Evolutionary conservation across 768 basidiomycete species (phyloP).

Genomic region (Mycena filopes): DNA sequence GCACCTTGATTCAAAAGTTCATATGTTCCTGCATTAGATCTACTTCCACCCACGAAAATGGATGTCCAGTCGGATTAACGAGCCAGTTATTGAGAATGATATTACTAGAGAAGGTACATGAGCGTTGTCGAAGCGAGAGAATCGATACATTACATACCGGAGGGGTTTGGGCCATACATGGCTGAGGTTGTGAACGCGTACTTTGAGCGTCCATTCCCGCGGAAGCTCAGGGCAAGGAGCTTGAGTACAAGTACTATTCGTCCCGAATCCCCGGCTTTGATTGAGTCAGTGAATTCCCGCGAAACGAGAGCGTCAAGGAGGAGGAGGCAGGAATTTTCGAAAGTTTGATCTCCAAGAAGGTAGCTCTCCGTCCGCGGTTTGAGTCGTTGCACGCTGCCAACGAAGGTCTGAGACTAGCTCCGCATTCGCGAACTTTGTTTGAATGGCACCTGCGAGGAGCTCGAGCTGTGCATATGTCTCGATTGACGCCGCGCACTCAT

Average conservation of each 20-base stretch:
- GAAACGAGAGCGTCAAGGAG: conserved; percentile 28
- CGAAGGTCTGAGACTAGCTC: not conserved
- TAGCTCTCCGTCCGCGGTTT: conserved; percentile 6
- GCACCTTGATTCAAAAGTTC: conserved; percentile 48
- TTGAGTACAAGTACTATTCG: conserved; percentile 43
- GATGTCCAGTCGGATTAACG: conserved; percentile 43
- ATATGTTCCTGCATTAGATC: conserved; percentile 48
- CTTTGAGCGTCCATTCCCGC: conserved; percentile 45
- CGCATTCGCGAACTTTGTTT: conserved; percentile 1
- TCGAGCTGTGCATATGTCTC: conserved; percentile 6
- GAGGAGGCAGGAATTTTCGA: conserved; percentile 28
- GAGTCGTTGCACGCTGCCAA: conserved; percentile 4
- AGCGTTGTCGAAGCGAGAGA: not conserved
- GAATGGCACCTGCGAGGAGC: not conserved
- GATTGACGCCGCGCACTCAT: conserved; percentile 30
- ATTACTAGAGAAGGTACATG: conserved; percentile 23
- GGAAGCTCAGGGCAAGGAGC: conserved; percentile 40
- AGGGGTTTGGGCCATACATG: conserved; percentile 38
- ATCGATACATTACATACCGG: conserved; percentile 25
- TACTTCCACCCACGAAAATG: conserved; percentile 40
- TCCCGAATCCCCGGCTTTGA: conserved; percentile 45
- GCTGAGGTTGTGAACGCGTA: conserved; percentile 46
- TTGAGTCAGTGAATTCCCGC: conserved; percentile 25
- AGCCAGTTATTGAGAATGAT: conserved; percentile 47
- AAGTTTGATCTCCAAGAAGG: conserved; percentile 16